Evolutionary conservation across 2,329 filamentous ascomycete species (phyloP).

Genomic region (Capronia coronata): DNA sequence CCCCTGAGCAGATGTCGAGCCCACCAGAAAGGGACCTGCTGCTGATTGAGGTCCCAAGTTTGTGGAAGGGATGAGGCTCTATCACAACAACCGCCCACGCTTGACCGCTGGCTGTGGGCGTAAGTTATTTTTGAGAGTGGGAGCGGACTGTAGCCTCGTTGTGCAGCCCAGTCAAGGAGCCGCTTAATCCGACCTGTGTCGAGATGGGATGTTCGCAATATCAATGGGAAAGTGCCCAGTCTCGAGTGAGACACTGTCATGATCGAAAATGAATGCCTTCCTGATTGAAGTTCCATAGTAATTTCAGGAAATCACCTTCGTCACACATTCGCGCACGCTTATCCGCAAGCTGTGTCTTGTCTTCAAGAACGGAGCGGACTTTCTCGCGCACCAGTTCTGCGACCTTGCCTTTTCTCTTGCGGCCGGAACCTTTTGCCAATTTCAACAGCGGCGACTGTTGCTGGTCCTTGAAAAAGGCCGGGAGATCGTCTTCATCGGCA

Average conservation of each 20-base stretch:
- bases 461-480: conserved; percentile 73
- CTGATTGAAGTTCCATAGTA: conserved; percentile 78
- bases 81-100: too few relatives aligned
- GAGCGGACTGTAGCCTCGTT: too few relatives aligned
- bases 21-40: too few relatives aligned
- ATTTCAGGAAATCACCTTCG: conserved; percentile 80
- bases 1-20: too few relatives aligned
- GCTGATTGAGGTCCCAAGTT: too few relatives aligned
- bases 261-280: conserved; percentile 88
- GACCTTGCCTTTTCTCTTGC: conserved; percentile 71
- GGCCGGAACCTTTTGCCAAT: conserved; percentile 45
- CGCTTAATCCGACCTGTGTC: too few relatives aligned
- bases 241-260: conserved; percentile 18
- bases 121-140: too few relatives aligned
- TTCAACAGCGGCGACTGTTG: conserved; percentile 29
- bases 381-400: conserved; percentile 78
- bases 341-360: conserved; percentile 71
- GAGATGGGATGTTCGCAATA: too few relatives aligned
- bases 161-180: too few relatives aligned
- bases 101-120: too few relatives aligned
- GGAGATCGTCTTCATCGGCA: conserved; percentile 56
- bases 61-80: too few relatives aligned
- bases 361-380: conserved; percentile 75
- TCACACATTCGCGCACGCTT: conserved; percentile 80
- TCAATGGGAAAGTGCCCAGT: too few relatives aligned